A percentile compares a stretch with the other conserved stretches of the same genome.
phyloP scores from a whole-genome alignment of 495 filamentous ascomycete genomes.

The Glonium stellatum region DNA sequence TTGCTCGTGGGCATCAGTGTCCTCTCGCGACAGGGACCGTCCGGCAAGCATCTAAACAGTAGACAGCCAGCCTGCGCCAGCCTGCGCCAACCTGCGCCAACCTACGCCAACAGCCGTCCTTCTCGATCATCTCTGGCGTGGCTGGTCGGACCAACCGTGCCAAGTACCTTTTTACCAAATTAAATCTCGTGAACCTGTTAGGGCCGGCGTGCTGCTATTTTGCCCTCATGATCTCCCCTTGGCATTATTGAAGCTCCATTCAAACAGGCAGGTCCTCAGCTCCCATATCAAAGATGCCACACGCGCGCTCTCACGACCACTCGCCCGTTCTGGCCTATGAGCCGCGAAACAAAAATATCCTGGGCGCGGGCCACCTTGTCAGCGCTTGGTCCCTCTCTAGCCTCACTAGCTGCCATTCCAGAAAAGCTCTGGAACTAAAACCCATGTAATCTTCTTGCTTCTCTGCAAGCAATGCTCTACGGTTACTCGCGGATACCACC shows the following conservation, averaged over 20 bases:
- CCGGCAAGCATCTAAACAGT: no score
- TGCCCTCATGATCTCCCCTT: not conserved
- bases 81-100: no score
- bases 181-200: not conserved
- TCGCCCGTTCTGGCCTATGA: not conserved
- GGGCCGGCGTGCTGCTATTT: not conserved
- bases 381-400: not conserved
- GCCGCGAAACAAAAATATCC: not conserved
- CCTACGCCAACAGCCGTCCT: not conserved
- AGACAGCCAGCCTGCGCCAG: no score
- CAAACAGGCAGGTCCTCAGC: not conserved
- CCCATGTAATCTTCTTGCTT: not conserved
- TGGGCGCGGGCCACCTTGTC: not conserved
- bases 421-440: not conserved
- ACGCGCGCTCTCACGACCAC: not conserved
- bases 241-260: not conserved
- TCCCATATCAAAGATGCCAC: not conserved
- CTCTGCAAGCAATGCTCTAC: not conserved
- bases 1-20: not conserved
- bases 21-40: no score
- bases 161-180: not conserved
- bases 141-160: not conserved
- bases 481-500: conserved; percentile 2
- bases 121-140: not conserved
- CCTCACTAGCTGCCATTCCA: not conserved